Evolutionary conservation across 352 stramenopile genomes (phyloP), one percentile per base, ranked within the genome.

Genomic region (Phytophthora megakarya): DNA sequence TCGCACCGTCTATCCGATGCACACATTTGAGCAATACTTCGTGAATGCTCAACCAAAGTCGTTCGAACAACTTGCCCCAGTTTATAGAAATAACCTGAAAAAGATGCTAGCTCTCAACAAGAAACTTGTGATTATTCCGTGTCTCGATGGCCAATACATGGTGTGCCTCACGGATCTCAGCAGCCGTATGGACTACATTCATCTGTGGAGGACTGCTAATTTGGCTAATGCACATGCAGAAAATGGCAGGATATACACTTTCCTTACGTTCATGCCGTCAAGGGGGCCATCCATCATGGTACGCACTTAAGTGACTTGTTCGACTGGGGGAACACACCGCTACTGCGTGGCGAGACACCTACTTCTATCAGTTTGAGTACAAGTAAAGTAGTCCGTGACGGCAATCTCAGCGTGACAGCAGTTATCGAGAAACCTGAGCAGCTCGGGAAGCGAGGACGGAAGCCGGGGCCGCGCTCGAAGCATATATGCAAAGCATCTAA

Each of bases 301-400:
- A 43, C 42, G n/a, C 54, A 63, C 19, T 28, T 55, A 5, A 63
- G 23, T 7, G 25, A 55, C 12, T 21, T 55, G n/a, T 55, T 63
- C 6, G 33, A 16, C 2, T 51, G 44, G 26, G 18, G 1, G 26
- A 51, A 28, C 25, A 51, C 23, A 38, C 25, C 15, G 15, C 38
- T 25, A 16, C 33, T 39, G 4, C 0, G 10, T 39, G 10, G 4
- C 33, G 33, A 2, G 33, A 5, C 33, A 39, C 33, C 3, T 39
- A 39, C 10, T 39, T 39, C n/a, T 1, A 39, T 15, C 33, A 39
- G 33, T 39, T 39, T 39, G 33, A 39, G 33, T 16, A 16, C 33
- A 15, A 39, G 33, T 15, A 39, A 15, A 15, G 10, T 39, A 5
- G 8, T 39, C 10, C 4, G 33, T 3, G 33, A 39, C 10, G 33